Conservation (phyloP, 2,329 filamentous ascomycete species). For the Xylariales sp. region DNA sequence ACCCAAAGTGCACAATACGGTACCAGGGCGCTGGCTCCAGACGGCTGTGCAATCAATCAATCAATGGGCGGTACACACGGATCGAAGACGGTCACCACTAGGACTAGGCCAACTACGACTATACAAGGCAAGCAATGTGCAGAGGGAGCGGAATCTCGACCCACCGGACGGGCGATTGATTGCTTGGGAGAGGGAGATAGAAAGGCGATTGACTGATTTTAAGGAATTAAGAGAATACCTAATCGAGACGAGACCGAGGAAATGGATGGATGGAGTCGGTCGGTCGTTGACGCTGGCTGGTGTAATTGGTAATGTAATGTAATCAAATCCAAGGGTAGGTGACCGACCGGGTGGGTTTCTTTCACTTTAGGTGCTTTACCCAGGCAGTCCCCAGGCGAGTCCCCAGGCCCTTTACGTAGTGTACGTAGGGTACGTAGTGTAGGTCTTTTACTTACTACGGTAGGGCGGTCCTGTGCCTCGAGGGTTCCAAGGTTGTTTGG, state of each 20-base stretch:
- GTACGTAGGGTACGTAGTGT: no score
- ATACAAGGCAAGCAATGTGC: conserved; percentile 12
- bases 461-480: no score
- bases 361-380: no score
- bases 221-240: conserved; percentile 45
- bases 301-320: conserved; percentile 22
- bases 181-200: conserved; percentile 19
- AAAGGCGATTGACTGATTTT: conserved; percentile 7
- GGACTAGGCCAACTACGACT: not conserved
- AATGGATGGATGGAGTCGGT: conserved; percentile 12
- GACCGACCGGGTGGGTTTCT: no score
- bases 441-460: no score
- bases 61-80: conserved; percentile 8
- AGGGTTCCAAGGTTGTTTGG: not conserved
- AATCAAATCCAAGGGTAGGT: conserved; percentile 14
- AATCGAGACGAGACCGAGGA: conserved; percentile 39
- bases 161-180: conserved; percentile 7
- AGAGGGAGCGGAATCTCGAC: conserved; percentile 9
- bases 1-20: not conserved
- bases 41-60: conserved; percentile 7
- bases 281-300: conserved; percentile 17
- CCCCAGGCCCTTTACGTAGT: no score
- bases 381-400: no score
- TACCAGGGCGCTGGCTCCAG: conserved; percentile 13
- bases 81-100: conserved; percentile 7